Percentiles rank a stretch among this genome's conserved stretches.
phyloP scores from a whole-genome alignment of 2,329 filamentous ascomycete genomes.

The Tolypocladium nubicola region DNA sequence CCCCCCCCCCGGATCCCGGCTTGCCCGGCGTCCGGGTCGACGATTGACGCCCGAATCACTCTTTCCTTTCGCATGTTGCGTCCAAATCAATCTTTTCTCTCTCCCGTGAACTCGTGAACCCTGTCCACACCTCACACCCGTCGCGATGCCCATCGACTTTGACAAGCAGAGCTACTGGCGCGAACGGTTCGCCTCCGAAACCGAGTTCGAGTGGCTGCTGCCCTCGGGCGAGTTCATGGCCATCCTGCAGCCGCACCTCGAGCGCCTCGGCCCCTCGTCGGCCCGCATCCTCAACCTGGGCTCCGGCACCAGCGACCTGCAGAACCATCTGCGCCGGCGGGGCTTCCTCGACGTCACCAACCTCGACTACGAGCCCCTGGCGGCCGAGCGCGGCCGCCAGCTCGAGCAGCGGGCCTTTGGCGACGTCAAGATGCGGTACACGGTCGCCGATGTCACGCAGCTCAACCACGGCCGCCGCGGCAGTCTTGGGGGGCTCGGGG shows the following conservation, averaged over 20 bases:
- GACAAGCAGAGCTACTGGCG: conserved; percentile 41
- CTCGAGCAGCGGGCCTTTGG: conserved; percentile 31
- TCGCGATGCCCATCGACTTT: conserved; percentile 25
- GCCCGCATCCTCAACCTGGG: conserved; percentile 34
- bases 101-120: background rate
- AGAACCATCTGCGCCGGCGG: conserved; percentile 31
- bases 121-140: background rate
- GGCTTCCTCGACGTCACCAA: conserved; percentile 35
- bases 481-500: background rate
- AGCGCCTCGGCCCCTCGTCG: conserved; percentile 10
- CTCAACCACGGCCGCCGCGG: conserved; percentile 10
- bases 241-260: conserved; percentile 27
- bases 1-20: no score
- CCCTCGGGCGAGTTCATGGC: conserved; percentile 29
- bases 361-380: conserved; percentile 38
- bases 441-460: conserved; percentile 33
- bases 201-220: conserved; percentile 36
- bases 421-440: conserved; percentile 31
- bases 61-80: background rate
- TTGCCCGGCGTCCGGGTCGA: background rate
- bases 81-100: background rate
- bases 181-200: conserved; percentile 32
- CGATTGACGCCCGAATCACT: background rate
- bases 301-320: conserved; percentile 38
- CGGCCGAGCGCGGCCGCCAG: conserved; percentile 28